phyloP scores from a whole-genome alignment of 176 grass and related monocot species.

The Microstegium vimineum region DNA sequence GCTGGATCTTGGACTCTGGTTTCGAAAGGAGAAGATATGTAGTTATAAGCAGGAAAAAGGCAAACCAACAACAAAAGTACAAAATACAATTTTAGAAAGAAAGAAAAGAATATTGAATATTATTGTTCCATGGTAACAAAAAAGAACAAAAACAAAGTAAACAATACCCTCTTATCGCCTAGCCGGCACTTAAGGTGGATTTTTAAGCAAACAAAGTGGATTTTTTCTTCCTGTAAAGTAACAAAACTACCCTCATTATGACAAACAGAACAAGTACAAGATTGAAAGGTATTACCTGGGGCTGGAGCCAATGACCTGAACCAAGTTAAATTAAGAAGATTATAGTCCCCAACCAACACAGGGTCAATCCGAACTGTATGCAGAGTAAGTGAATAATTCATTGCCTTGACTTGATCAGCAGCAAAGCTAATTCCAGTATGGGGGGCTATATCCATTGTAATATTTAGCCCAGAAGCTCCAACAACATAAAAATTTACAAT shows the following conservation, averaged over 20 bases:
- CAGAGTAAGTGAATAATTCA: constrained; percentile 66
- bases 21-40: no score
- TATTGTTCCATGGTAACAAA: background rate
- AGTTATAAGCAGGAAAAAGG: background rate
- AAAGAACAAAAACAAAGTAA: background rate
- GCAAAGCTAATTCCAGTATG: constrained; percentile 85
- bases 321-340: constrained; percentile 95
- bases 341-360: constrained; percentile 76
- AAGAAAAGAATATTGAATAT: background rate
- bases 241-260: constrained; percentile 13
- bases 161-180: no score
- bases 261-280: constrained; percentile 32
- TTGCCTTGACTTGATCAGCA: constrained; percentile 48
- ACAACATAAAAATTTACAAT: constrained; percentile 98
- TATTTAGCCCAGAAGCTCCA: constrained; percentile 93
- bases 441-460: constrained; percentile 95
- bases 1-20: no score
- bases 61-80: background rate
- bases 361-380: constrained; percentile 76
- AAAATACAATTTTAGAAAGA: background rate
- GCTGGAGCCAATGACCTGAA: constrained; percentile 59
- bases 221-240: constrained; percentile 23
- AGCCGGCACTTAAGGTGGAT: no score
- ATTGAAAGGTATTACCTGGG: constrained; percentile 54
- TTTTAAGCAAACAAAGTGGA: no score